Conservation (phyloP, 768 basidiomycete genomes). For the Lactarius pseudohatsudake region DNA sequence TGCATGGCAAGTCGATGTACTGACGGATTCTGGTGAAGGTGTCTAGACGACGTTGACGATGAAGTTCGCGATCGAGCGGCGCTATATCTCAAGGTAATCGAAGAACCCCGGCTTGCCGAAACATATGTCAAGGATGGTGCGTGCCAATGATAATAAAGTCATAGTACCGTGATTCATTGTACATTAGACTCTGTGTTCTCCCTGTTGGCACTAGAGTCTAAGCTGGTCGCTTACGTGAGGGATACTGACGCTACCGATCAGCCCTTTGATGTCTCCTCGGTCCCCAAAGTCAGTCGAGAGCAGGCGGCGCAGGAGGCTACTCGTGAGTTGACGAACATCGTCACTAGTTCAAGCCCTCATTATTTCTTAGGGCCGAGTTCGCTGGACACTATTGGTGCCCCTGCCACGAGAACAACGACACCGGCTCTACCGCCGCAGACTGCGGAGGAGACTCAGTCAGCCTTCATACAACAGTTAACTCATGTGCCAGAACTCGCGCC, state of each 20-base stretch:
- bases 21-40: constrained; percentile 47
- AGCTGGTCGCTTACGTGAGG: constrained; percentile 91
- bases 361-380: constrained; percentile 68
- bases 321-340: constrained; percentile 52
- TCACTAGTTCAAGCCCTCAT: background rate
- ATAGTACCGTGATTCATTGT: constrained; percentile 4
- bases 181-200: constrained; percentile 89
- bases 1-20: constrained; percentile 16
- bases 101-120: constrained; percentile 76
- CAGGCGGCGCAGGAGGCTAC: constrained; percentile 88
- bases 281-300: constrained; percentile 93
- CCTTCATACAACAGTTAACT: constrained; percentile 81
- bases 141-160: constrained; percentile 24
- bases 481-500: constrained; percentile 82
- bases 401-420: constrained; percentile 55
- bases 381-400: constrained; percentile 79
- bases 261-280: constrained; percentile 79
- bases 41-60: constrained; percentile 97
- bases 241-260: constrained; percentile 67
- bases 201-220: constrained; percentile 82
- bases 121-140: constrained; percentile 90
- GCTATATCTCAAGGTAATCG: constrained; percentile 84
- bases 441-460: constrained; percentile 84
- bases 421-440: constrained; percentile 73
- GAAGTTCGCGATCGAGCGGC: constrained; percentile 98